Percentiles rank a stretch among this genome's conserved stretches.
phyloP scores from a whole-genome alignment of 495 filamentous ascomycete genomes.

The Staphylotrichum tortipilum region DNA sequence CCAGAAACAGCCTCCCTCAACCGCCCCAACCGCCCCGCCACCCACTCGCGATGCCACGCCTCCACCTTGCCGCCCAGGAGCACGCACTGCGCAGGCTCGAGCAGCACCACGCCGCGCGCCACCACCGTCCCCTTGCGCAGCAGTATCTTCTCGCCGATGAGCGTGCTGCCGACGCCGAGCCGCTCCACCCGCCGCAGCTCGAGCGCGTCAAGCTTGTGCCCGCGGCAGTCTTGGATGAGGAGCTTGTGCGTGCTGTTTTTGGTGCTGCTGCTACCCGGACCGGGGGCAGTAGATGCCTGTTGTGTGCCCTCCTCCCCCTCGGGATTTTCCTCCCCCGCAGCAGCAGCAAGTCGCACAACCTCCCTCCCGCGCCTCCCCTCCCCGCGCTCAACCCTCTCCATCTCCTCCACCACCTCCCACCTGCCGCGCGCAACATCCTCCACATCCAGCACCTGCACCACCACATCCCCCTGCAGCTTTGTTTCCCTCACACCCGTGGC shows the following conservation, averaged over 20 bases:
- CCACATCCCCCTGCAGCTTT: conserved; percentile 48
- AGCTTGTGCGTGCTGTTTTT: conserved; percentile 64
- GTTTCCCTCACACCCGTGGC: conserved; percentile 47
- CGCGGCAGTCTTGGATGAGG: conserved; percentile 70
- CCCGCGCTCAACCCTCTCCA: conserved; percentile 76
- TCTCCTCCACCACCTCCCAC: conserved; percentile 77
- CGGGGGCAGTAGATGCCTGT: too few relatives aligned
- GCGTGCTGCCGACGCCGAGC: conserved; percentile 53
- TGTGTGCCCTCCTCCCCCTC: neutral
- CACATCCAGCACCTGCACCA: conserved; percentile 75
- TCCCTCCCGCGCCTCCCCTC: conserved; percentile 76
- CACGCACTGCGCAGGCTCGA: conserved; percentile 55
- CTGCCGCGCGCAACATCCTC: conserved; percentile 69
- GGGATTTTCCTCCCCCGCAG: conserved; percentile 10
- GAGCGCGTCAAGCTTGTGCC: conserved; percentile 59
- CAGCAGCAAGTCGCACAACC: conserved; percentile 55
- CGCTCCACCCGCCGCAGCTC: conserved; percentile 62
- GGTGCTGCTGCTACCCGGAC: conserved; percentile 5
- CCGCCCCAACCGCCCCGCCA: conserved; percentile 58
- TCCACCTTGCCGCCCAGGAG: conserved; percentile 86
- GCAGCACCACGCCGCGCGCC: conserved; percentile 66
- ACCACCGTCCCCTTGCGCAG: conserved; percentile 54
- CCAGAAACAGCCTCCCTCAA: conserved; percentile 52
- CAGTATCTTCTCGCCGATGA: conserved; percentile 74
- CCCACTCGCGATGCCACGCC: conserved; percentile 66